Evolutionary conservation across 805 yeast species (phyloP).

Genomic region (Ogataea paradorogensis): DNA sequence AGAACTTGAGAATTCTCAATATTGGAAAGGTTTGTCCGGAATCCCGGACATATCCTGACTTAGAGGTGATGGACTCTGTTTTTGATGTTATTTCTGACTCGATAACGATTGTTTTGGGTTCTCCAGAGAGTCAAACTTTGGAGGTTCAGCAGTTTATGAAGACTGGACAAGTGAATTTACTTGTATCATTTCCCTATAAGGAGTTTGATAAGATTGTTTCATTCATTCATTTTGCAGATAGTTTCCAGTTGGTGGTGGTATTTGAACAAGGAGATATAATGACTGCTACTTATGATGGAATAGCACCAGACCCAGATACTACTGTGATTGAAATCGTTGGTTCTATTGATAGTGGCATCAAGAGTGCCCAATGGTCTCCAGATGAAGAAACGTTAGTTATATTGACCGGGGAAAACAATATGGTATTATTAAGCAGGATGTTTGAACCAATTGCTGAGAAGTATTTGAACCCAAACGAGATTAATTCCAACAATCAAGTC

Average conservation of each 20-base stretch:
- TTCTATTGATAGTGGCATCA: conserved; percentile 70
- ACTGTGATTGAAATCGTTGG: conserved; percentile 78
- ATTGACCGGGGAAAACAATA: conserved; percentile 57
- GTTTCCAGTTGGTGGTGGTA: conserved; percentile 62
- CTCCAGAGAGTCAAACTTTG: conserved; percentile 48
- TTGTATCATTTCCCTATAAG: conserved; percentile 60
- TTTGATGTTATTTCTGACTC: conserved; percentile 77
- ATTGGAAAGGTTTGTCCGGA: conserved; percentile 50
- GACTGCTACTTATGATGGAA: conserved; percentile 57
- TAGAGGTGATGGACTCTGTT: conserved; percentile 48
- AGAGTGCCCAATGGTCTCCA: conserved; percentile 80
- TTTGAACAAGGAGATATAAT: conserved; percentile 75
- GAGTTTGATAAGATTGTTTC: conserved; percentile 44
- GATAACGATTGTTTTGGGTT: conserved; percentile 60
- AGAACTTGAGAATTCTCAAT: conserved; percentile 40
- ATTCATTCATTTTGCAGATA: conserved; percentile 68
- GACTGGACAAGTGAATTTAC: conserved; percentile 51
- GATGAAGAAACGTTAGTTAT: conserved; percentile 85
- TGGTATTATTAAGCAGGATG: conserved; percentile 65
- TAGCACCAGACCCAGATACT: conserved; percentile 44
- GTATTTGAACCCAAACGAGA: conserved; percentile 56
- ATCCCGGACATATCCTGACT: conserved; percentile 63
- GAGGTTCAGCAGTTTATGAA: conserved; percentile 79
- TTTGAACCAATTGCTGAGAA: conserved; percentile 79
- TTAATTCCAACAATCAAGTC: conserved; percentile 73